Percentiles rank a stretch among this genome's conserved stretches.
Conservation (phyloP, 306 rosid genomes). For the Cercis canadensis region DNA sequence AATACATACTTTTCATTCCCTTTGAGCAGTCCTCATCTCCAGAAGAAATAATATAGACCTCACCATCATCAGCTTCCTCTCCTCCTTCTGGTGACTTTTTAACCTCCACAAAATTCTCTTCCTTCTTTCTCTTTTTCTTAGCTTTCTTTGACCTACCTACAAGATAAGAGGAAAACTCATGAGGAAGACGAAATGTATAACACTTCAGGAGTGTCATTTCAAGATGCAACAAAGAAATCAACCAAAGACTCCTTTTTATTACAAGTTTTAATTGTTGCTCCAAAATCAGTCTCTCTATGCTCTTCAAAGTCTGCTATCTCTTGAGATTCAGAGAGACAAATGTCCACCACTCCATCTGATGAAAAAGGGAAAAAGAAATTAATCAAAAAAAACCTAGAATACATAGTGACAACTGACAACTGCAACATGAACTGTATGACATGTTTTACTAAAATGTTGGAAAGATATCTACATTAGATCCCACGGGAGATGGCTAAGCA, state of each 20-base stretch:
- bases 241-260: slow-evolving; percentile 5
- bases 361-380: background rate
- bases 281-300: slow-evolving; percentile 29
- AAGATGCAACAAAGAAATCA: background rate
- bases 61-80: slow-evolving; percentile 36
- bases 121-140: slow-evolving; percentile 53
- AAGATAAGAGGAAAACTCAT: slow-evolving; percentile 10
- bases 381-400: too few species aligned
- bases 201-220: slow-evolving; percentile 12
- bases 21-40: slow-evolving; percentile 56
- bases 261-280: slow-evolving; percentile 30
- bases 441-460: background rate
- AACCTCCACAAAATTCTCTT: slow-evolving; percentile 18
- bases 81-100: slow-evolving; percentile 36
- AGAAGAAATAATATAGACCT: slow-evolving; percentile 47
- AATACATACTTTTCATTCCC: slow-evolving; percentile 61
- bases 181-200: slow-evolving; percentile 18
- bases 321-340: slow-evolving; percentile 19
- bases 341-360: slow-evolving; percentile 31
- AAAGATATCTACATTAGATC: too few species aligned
- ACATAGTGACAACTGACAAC: background rate
- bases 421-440: background rate
- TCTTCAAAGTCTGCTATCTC: slow-evolving; percentile 20
- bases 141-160: slow-evolving; percentile 65
- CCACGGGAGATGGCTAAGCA: too few species aligned